Percentiles rank a stretch among this genome's conserved stretches.
Conservation (phyloP, 345 rosid genomes). For the Rubroshorea leprosula region DNA sequence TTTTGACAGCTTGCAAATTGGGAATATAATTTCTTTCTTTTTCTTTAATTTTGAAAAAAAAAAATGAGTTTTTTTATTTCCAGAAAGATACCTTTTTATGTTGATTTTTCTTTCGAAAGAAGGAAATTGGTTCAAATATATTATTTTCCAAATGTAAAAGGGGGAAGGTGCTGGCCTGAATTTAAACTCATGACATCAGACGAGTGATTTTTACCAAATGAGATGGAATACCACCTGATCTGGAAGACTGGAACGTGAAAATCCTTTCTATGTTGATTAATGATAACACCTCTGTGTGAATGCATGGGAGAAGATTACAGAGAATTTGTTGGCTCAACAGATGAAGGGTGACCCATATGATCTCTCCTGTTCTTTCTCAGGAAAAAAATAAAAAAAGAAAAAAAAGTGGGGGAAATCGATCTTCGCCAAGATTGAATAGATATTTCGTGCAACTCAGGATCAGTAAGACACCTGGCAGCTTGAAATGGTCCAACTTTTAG, state of each 20-base stretch:
- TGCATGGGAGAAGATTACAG: conserved; percentile 10
- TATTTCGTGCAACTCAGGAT: conserved; percentile 1
- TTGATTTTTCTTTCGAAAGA: too few relatives aligned
- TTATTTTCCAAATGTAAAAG: too few relatives aligned
- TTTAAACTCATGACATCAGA: too few relatives aligned
- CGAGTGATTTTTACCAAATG: too few relatives aligned
- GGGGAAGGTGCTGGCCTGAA: too few relatives aligned
- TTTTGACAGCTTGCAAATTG: too few relatives aligned
- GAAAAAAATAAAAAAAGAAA: neutral
- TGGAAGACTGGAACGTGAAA: too few relatives aligned
- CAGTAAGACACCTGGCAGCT: conserved; percentile 1
- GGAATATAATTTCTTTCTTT: neutral
- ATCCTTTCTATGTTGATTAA: too few relatives aligned
- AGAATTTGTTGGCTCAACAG: conserved; percentile 2
- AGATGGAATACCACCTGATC: too few relatives aligned
- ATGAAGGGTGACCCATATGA: conserved; percentile 7
- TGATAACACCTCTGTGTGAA: conserved; percentile 10
- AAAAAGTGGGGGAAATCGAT: conserved; percentile 5
- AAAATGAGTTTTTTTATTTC: neutral
- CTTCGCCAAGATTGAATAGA: neutral
- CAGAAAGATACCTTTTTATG: too few relatives aligned
- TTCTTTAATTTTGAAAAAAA: neutral
- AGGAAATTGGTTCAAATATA: too few relatives aligned
- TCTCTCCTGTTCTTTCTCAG: neutral
- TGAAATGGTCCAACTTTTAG: conserved; percentile 1